These are phyloP conservation scores for Cercospora zeae-maydis DNA, from an alignment of 2,329 filamentous ascomycete genomes.

Conservation along the genomic window DNA sequence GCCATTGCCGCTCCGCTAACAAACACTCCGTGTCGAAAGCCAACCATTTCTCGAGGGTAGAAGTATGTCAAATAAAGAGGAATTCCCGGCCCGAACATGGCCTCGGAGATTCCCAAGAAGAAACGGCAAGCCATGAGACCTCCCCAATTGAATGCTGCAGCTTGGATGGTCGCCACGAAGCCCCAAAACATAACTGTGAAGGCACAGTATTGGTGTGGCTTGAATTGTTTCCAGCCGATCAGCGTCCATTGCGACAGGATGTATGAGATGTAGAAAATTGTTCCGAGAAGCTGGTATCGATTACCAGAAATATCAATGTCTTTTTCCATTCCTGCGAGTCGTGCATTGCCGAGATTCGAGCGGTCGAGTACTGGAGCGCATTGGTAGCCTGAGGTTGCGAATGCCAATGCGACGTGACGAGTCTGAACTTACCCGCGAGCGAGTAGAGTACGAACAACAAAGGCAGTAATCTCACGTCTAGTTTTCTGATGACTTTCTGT, in stretches of 20 bases:
- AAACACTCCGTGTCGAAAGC: slow-evolving; percentile 56
- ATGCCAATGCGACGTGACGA: background rate
- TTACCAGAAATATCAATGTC: slow-evolving; percentile 48
- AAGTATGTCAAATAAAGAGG: slow-evolving; percentile 64
- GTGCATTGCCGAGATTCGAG: slow-evolving; percentile 40
- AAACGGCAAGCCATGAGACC: slow-evolving; percentile 51
- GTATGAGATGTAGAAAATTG: slow-evolving; percentile 53
- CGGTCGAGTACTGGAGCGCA: slow-evolving; percentile 29
- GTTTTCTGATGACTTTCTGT: slow-evolving; percentile 32
- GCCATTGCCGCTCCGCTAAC: slow-evolving; percentile 61
- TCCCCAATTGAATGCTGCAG: slow-evolving; percentile 44
- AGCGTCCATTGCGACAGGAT: slow-evolving; percentile 43
- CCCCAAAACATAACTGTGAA: slow-evolving; percentile 47
- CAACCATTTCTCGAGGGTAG: slow-evolving; percentile 56
- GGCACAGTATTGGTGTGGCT: slow-evolving; percentile 40
- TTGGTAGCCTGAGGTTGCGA: background rate
- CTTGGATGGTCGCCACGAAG: slow-evolving; percentile 47
- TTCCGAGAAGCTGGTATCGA: slow-evolving; percentile 51
- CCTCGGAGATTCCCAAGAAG: slow-evolving; percentile 42
- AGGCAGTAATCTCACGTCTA: slow-evolving; percentile 33
- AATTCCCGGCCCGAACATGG: slow-evolving; percentile 46
- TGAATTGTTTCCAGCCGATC: slow-evolving; percentile 43
- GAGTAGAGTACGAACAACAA: slow-evolving; percentile 35
- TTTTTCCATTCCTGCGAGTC: slow-evolving; percentile 42
- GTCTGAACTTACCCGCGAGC: slow-evolving; percentile 17